Percentiles rank a stretch among this genome's conserved stretches.
phyloP scores from a whole-genome alignment of 192 early-diverging fungal species.

The Hyaloraphidium curvatum region DNA sequence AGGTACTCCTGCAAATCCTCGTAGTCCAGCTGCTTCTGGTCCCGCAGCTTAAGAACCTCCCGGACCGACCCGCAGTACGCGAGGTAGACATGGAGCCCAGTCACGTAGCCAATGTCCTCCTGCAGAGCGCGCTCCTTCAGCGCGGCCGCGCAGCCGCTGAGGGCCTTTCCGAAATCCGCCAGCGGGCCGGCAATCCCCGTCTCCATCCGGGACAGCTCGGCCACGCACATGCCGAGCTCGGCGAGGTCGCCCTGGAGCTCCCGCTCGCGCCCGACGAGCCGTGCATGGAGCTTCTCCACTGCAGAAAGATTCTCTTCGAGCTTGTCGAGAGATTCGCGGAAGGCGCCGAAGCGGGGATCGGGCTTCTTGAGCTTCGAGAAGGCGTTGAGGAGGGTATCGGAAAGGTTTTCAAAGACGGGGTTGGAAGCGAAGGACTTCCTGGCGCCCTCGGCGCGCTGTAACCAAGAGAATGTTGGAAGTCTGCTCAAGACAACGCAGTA shows the following conservation, averaged over 20 bases:
- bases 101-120: slow-evolving; percentile 54
- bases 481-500: background rate
- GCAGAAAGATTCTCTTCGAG: slow-evolving; percentile 68
- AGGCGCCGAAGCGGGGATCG: slow-evolving; percentile 67
- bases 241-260: slow-evolving; percentile 61
- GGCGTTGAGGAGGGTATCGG: slow-evolving; percentile 70
- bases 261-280: background rate
- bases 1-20: slow-evolving; percentile 70
- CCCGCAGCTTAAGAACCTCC: slow-evolving; percentile 57
- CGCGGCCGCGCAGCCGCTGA: slow-evolving; percentile 36
- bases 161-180: slow-evolving; percentile 49
- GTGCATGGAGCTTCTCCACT: slow-evolving; percentile 58
- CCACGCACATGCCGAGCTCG: slow-evolving; percentile 57
- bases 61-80: slow-evolving; percentile 44
- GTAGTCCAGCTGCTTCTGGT: slow-evolving; percentile 92
- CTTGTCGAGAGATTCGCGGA: slow-evolving; percentile 61
- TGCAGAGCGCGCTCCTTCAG: slow-evolving; percentile 17
- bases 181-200: slow-evolving; percentile 62
- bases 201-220: slow-evolving; percentile 63
- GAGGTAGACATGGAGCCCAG: slow-evolving; percentile 67
- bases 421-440: slow-evolving; percentile 5
- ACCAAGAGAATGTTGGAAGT: background rate
- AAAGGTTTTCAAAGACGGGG: slow-evolving; percentile 58
- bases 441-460: background rate
- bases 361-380: slow-evolving; percentile 78